Evolutionary conservation across 148 eudicot genomes (phyloP), one percentile per base, ranked within the genome.

Genomic region (Cornus kousa): DNA sequence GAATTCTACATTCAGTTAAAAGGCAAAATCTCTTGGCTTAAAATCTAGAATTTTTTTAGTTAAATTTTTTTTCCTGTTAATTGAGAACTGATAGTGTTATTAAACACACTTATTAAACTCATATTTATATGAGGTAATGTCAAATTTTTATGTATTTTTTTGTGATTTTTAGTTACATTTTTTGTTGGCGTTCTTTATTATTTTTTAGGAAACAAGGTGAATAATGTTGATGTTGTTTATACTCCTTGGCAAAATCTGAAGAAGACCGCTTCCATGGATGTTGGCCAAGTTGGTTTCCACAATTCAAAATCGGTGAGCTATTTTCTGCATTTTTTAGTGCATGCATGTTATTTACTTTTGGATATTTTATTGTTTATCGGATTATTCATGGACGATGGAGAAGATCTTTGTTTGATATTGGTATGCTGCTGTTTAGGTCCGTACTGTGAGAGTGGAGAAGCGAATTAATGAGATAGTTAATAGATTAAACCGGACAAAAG

Each of bases 191-290:
- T 80, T 46, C 60, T 73, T 68, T 40, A 16, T 74, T 73, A 71
- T 78, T 46, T 74, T 72, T 76, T 91, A 95, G 99, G 99, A 79
- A 95, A 96, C 82, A 96, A 96, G 85, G 97, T 92, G 83, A 96
- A 96, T 80, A 93, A 96, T 78, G 83, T 96, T 77, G 99, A 96
- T 85, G 92, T 96, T 83, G 99, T 96, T 80, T 96, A 96, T 81
- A 96, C 99, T 20, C 99, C 99, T 7, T 95, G 99, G 98, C 85
- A 87, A 65, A 95, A 93, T 83, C 84, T 95, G 84, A 96, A 93
- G 91, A 96, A 96, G 89, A 92, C 98, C 70, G 88, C 98, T 23
- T 93, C 99, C 66, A 96, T 96, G 99, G 99, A 96, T 87, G 99
- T 96, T 81, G 99, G 98, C 55, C 98, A 94, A 94, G 98, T 94